Evolutionary conservation across 345 rosid species (phyloP), one percentile per base, ranked within the genome.

Genomic region (Ailanthus altissimus): DNA sequence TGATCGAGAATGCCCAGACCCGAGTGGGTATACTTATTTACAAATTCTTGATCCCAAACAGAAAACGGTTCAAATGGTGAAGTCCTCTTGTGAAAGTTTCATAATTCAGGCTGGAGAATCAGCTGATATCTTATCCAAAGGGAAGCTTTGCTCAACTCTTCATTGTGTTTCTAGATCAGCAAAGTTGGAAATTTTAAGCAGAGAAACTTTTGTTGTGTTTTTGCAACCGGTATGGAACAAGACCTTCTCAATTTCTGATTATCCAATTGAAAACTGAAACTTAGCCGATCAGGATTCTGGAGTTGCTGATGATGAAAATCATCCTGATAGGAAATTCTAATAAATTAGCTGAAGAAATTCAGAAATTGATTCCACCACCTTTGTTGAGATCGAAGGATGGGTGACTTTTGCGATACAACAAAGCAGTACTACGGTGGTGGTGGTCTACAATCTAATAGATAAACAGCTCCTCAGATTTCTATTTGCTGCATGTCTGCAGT

Each of bases 341-440:
- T 73, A 72, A 78, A 26, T 58, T 75, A 38, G 46, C 67, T 38
- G 74, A 47, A 56, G 87, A 79, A 67, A 81, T 95, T 80, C 79
- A 74, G 45, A 85, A 78, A 67, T 70, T 84, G 56, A 89, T 93
- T 66, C 98, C 98, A 58, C 92, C 92, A 43, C 92, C 92, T 73
- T 79, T 83, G 15, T 90, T 81, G 32, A 90, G 98, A 69, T 64
- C 92, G 75, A 93, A 89, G 79, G 97, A 90, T 80, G 97, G 97
- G 68, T 93, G 98, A 88, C 94, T 47, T 93, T 95, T 87, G 91
- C 96, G 93, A 93, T 81, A 95, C 98, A 15, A 92, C 97, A 26
- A 89, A 86, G 86, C 98, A 88, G 77, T 95, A 95, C 75, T 95
- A 88, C 73, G 96, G 99, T 72, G 91, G 88, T 74, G 86, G 83